Conservation (phyloP, 2,329 filamentous ascomycete species). For the Sarocladium oryzae region DNA sequence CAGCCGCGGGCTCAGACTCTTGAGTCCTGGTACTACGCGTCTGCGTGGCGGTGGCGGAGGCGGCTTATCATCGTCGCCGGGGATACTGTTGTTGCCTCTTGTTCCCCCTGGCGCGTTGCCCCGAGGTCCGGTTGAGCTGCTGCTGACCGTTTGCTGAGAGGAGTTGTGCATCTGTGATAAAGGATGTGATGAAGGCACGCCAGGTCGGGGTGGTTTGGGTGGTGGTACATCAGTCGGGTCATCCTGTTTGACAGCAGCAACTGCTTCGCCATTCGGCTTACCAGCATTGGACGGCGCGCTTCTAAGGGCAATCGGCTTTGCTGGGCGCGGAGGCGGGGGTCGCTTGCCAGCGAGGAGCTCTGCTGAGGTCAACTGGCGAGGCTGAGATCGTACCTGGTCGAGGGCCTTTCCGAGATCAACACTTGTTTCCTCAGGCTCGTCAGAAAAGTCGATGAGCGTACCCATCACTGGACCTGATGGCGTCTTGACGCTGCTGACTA, state of each 20-base stretch:
- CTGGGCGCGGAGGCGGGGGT: constrained; percentile 47
- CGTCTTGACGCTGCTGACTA: constrained; percentile 18
- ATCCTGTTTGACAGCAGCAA: neutral
- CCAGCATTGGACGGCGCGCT: constrained; percentile 31
- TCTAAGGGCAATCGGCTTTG: constrained; percentile 50
- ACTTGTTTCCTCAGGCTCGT: constrained; percentile 32
- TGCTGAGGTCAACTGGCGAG: constrained; percentile 21
- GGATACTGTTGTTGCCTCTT: constrained; percentile 1
- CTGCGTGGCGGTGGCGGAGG: constrained; percentile 44
- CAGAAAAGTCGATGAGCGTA: constrained; percentile 54
- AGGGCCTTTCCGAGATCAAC: constrained; percentile 1
- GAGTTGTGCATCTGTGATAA: constrained; percentile 35
- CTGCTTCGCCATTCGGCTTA: constrained; percentile 12
- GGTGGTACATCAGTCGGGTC: constrained; percentile 19
- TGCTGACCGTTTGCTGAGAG: constrained; percentile 25
- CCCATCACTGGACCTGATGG: constrained; percentile 40
- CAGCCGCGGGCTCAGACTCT: constrained; percentile 25
- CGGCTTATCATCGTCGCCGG: constrained; percentile 20
- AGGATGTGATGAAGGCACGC: constrained; percentile 25
- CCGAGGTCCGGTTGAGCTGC: constrained; percentile 10
- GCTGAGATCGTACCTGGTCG: constrained; percentile 14
- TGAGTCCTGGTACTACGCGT: constrained; percentile 32
- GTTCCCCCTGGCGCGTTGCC: constrained; percentile 13
- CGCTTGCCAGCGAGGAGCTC: constrained; percentile 26
- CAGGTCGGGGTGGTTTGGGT: constrained; percentile 27